Percentiles rank a stretch among this genome's conserved stretches.
Evolutionary conservation across 495 filamentous ascomycete genomes (phyloP).

Genomic region (Aspergillus indologenus): DNA sequence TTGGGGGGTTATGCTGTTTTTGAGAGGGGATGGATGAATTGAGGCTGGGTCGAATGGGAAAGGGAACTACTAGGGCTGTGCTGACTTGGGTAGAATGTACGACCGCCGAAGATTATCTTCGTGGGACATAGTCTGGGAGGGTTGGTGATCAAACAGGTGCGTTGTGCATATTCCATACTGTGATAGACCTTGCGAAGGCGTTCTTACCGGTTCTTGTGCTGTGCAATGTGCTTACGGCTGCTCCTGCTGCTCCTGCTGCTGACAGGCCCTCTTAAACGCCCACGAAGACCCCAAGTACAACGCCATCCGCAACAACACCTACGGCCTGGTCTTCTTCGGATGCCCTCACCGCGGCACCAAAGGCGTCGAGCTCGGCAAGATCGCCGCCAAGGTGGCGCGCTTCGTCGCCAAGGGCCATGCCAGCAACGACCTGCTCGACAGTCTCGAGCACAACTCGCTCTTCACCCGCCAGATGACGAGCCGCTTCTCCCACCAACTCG

Average conservation of each 20-base stretch:
- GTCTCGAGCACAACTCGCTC: slow-evolving; percentile 38
- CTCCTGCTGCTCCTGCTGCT: not conserved
- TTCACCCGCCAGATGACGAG: slow-evolving; percentile 41
- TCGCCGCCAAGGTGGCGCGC: slow-evolving; percentile 35
- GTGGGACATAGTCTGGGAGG: slow-evolving; percentile 48
- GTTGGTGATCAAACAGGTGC: slow-evolving; percentile 45
- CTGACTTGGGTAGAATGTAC: slow-evolving; percentile 12
- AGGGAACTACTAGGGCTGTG: no score
- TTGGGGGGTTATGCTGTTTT: no score
- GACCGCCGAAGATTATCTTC: slow-evolving; percentile 40
- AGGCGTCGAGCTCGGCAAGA: slow-evolving; percentile 37
- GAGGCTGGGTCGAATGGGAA: no score
- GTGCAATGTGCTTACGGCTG: no score
- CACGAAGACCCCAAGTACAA: slow-evolving; percentile 41
- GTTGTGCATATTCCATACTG: no score
- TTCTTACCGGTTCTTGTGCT: no score
- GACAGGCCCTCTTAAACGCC: slow-evolving; percentile 40
- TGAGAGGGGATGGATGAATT: no score
- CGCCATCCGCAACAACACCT: slow-evolving; percentile 37
- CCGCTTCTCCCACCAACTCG: slow-evolving; percentile 35
- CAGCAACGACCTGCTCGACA: slow-evolving; percentile 36
- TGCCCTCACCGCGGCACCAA: slow-evolving; percentile 45
- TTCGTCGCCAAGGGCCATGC: slow-evolving; percentile 35
- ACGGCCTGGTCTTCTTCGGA: slow-evolving; percentile 46
- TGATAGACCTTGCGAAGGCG: no score